phyloP scores from a whole-genome alignment of 768 basidiomycete genomes.

The Hypholoma fasciculare region DNA sequence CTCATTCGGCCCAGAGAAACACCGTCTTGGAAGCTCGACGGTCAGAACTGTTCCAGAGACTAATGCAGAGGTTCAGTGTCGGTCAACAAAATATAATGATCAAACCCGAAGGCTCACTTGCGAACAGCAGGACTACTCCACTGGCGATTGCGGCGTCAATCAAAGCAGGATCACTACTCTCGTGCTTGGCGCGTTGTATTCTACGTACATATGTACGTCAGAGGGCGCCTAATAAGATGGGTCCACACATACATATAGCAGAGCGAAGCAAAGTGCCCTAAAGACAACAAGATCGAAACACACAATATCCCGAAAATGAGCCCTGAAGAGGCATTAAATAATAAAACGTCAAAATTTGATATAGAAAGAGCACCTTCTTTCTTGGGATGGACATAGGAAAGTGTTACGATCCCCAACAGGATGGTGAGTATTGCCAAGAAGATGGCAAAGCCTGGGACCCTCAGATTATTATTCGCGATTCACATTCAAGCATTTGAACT shows the following conservation, averaged over 20 bases:
- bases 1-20: constrained; percentile 23
- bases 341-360: not conserved
- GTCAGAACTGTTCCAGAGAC: constrained; percentile 26
- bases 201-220: constrained; percentile 6
- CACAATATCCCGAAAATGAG: constrained; percentile 28
- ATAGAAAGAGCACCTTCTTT: constrained; percentile 22
- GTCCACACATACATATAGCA: constrained; percentile 24
- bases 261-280: constrained; percentile 28
- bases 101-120: constrained; percentile 13
- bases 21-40: constrained; percentile 24
- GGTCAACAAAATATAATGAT: not conserved
- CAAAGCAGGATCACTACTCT: constrained; percentile 23
- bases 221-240: not conserved
- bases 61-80: constrained; percentile 2
- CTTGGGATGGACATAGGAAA: constrained; percentile 30
- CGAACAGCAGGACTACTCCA: constrained; percentile 27
- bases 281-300: constrained; percentile 23
- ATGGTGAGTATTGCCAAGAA: constrained; percentile 27
- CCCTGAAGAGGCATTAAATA: constrained; percentile 9
- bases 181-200: constrained; percentile 27
- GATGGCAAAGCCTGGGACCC: constrained; percentile 21
- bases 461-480: not conserved
- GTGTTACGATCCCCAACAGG: constrained; percentile 24
- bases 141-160: constrained; percentile 22
- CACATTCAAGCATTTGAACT: not conserved